Base-by-base conservation (phyloP, 441 rosid genomes). In the Eutrema salsugineum region DNA sequence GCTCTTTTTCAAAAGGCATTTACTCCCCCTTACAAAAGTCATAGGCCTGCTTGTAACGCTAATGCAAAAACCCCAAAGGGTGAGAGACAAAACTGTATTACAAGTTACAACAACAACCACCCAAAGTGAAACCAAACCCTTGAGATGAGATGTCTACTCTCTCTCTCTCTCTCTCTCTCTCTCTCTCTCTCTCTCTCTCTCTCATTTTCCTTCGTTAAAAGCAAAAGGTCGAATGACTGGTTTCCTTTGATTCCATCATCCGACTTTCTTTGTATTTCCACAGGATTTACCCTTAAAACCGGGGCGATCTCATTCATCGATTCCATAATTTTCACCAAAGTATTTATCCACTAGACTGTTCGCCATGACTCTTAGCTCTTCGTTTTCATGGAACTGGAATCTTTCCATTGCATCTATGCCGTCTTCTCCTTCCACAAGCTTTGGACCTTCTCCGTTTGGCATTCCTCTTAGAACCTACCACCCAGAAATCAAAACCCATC, bases 351-450 rank as follows among this genome's bases (percentile, higher is more conserved):
- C 92, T 47, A 95, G 77, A 79, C 88, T 86, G 69, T 95, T 95
- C 4, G 99, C 98, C 97, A 92, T 91, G 38, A 83, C 88, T 86
- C 99, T 86, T 65, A 94, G 76, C 77, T 89, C 98, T 71, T 92
- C 97, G 48, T 90, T 94, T 76, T 92, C 97, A 32, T 94, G 99
- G 81, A 94, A 94, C 80, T 94, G 98, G 68, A 88, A 88, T 79
- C 91, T 86, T 80, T 94, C 97, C 97, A 92, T 90, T 48, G 94
- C 98, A 62, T 92, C 94, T 20, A 94, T 94, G 36, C 99, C 99
- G n/a, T 94, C 97, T 78, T 87, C 93, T 75, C 48, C 86, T 79
- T 94, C 99, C 44, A 94, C 94, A 63, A 92, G 89, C 74, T 86
- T 90, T 14, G 87, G 75, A 62, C 99, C 99, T 73, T 92, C 96